Conservation (phyloP, 768 basidiomycete genomes). For the Paxillus ammoniavirescens region DNA sequence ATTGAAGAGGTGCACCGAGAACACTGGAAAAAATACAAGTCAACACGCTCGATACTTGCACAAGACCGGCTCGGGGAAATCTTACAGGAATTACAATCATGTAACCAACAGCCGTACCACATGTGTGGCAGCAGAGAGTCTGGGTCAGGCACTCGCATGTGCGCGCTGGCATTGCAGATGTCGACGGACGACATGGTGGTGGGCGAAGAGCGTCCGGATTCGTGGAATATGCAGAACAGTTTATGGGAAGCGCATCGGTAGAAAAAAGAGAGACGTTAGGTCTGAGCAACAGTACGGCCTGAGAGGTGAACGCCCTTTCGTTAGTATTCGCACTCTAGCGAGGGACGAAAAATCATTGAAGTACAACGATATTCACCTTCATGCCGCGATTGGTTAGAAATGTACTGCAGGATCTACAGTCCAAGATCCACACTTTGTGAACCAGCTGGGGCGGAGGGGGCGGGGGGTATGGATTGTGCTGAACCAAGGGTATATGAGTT, state of each 20-base stretch:
- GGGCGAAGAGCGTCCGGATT: slow-evolving; percentile 43
- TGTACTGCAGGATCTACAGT: slow-evolving; percentile 69
- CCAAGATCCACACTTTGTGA: slow-evolving; percentile 80
- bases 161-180: slow-evolving; percentile 36
- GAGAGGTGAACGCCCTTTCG: slow-evolving; percentile 3
- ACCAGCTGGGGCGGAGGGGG: slow-evolving; percentile 40
- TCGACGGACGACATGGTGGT: slow-evolving; percentile 36
- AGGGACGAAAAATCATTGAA: not conserved
- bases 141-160: slow-evolving; percentile 88
- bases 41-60: slow-evolving; percentile 12
- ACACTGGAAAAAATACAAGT: slow-evolving; percentile 42
- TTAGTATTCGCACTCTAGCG: slow-evolving; percentile 4
- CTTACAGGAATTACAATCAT: slow-evolving; percentile 70
- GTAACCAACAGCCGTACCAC: slow-evolving; percentile 73
- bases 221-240: slow-evolving; percentile 67
- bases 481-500: slow-evolving; percentile 34
- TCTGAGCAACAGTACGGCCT: slow-evolving; percentile 83
- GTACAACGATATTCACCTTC: slow-evolving; percentile 51
- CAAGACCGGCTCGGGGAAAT: slow-evolving; percentile 3
- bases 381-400: slow-evolving; percentile 85
- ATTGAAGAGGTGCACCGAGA: slow-evolving; percentile 71
- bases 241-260: slow-evolving; percentile 75
- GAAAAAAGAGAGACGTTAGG: slow-evolving; percentile 82
- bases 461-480: slow-evolving; percentile 43
- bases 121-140: slow-evolving; percentile 76